These are phyloP conservation scores for Serendipita sp. DNA, from an alignment of 768 basidiomycete species.

Conservation along the genomic window DNA sequence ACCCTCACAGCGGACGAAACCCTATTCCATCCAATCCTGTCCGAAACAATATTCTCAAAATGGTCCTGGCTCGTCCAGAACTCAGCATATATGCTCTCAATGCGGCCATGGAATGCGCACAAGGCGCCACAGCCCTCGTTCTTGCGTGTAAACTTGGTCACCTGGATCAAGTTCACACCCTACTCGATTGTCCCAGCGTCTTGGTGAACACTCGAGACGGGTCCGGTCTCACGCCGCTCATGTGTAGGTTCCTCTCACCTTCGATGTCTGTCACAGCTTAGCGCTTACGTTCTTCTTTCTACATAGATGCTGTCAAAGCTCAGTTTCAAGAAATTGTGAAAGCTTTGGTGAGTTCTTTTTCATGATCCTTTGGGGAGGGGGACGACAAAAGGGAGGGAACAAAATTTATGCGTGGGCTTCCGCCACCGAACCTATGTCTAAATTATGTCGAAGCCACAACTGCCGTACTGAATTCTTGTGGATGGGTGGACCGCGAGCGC, in stretches of 20 bases:
- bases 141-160: slow-evolving; percentile 1
- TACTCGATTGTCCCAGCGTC: slow-evolving; percentile 4
- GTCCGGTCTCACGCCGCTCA: slow-evolving; percentile 2
- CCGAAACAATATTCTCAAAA: not conserved
- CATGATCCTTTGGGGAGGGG: not conserved
- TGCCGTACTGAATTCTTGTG: not conserved
- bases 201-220: slow-evolving; percentile 1
- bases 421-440: too few relatives aligned
- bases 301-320: not conserved
- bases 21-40: not conserved
- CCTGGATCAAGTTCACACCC: not conserved
- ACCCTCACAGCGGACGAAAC: not conserved
- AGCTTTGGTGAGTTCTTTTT: slow-evolving; percentile 1
- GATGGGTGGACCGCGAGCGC: not conserved
- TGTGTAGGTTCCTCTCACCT: not conserved
- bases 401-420: too few relatives aligned
- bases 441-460: not conserved
- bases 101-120: slow-evolving; percentile 4
- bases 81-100: slow-evolving; percentile 5
- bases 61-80: not conserved
- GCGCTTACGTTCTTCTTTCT: not conserved
- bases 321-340: not conserved
- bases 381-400: not conserved
- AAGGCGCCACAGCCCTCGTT: not conserved
- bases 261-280: not conserved